Base-by-base conservation (phyloP, 2,329 filamentous ascomycete genomes). In the Microcyclosporella mali region DNA sequence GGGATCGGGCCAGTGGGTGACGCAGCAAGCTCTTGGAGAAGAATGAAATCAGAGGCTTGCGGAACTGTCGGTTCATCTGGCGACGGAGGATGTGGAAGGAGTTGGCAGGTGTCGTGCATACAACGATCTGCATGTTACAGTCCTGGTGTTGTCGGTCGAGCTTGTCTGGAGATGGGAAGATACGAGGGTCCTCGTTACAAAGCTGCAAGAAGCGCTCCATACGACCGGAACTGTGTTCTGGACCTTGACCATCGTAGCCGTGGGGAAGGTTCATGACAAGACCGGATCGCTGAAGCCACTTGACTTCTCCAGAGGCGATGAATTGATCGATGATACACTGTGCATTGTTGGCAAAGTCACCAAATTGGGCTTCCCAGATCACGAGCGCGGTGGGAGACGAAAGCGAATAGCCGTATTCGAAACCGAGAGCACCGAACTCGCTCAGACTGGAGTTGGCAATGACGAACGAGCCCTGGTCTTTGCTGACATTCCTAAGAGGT, bases 261-360 rank as follows among this genome's bases (percentile, higher is more conserved):
- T 98, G 92, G 41, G 92, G 92, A 44, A 98, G 78, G 50, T 88
- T 95, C 78, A 97, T 85, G 57, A 98, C 88, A 15, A 98, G 81
- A 61, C 92, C 92, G 41, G 89, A 95, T 69, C 92, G 84, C 74
- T 98, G 92, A 70, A 97, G 84, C 92, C 92, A 98, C 74, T 98
- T 98, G 53, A 86, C 83, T 72, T 98, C 92, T 64, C 92, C 92
- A 50, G 92, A 95, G 38, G 92, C 90, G 58, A 98, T 84, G 71
- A 98, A 98, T 70, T 98, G 92, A 67, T 98, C 92, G 62, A 98
- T 94, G 69, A 98, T 94, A 67, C 88, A 94, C 71, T 98, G 92
- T 33, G 92, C 90, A 63, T 95, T 98, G 78, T 98, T 98, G 76
- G 92, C 92, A 61, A 98, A 98, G 70, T 98, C 92, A 75, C 92